phyloP scores from a whole-genome alignment of 2,329 filamentous ascomycete genomes.

The Pseudogymnoascus sp. region DNA sequence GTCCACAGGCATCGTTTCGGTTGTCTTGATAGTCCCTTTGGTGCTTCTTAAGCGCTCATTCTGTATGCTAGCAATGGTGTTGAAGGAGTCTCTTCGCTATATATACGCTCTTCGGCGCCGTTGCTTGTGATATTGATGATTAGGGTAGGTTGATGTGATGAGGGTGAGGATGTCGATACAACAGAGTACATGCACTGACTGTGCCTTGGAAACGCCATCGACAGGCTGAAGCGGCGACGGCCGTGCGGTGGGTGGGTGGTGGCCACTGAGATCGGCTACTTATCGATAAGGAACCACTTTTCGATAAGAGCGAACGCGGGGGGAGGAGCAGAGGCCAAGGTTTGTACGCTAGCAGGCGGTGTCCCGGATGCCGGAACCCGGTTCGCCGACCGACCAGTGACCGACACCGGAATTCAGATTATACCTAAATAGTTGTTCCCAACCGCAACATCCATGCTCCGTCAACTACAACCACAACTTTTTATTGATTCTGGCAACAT shows the following conservation, averaged over 20 bases:
- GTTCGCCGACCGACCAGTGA: neutral
- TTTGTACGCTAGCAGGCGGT: neutral
- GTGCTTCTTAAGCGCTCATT: neutral
- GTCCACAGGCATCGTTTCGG: neutral
- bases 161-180: neutral
- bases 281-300: slow-evolving; percentile 5
- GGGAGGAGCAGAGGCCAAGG: neutral
- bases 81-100: neutral
- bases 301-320: slow-evolving; percentile 5
- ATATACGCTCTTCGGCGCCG: neutral
- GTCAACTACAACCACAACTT: neutral
- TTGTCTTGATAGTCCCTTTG: neutral
- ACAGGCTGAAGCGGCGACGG: neutral
- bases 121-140: neutral
- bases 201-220: slow-evolving; percentile 9
- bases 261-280: neutral
- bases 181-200: slow-evolving; percentile 3
- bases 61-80: neutral
- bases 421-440: neutral
- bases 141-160: neutral
- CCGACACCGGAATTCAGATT: slow-evolving; percentile 8
- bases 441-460: neutral
- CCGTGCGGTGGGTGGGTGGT: slow-evolving; percentile 3
- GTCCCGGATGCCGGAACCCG: neutral
- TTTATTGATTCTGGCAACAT: neutral